These are phyloP conservation scores for Puccinia coronata DNA, from an alignment of 1,284 basidiomycete species.

Conservation along the genomic window DNA sequence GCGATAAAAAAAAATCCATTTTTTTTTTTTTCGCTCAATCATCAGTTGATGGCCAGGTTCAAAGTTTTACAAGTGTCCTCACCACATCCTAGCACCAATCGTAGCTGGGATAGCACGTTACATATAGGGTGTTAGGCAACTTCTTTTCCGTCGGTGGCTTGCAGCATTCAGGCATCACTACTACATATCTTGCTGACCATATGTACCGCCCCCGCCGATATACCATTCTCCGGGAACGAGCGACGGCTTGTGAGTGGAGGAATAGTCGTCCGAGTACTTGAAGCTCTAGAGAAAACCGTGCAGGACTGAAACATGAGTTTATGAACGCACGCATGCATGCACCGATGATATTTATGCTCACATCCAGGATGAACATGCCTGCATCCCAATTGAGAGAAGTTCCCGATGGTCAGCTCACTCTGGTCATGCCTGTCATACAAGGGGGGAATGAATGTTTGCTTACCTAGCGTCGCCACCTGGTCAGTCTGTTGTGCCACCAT, in stretches of 20 bases:
- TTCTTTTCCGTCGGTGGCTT: background rate
- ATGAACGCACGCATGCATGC: no score
- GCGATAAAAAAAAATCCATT: background rate
- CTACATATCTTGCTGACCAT: conserved; percentile 27
- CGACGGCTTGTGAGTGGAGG: conserved; percentile 22
- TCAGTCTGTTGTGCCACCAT: no score
- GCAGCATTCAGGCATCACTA: no score
- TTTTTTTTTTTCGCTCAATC: background rate
- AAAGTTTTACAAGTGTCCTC: background rate
- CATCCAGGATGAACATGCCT: no score
- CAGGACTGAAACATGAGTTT: no score
- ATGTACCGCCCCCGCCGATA: conserved; percentile 46
- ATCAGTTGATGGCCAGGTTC: background rate
- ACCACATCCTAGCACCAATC: conserved; percentile 47
- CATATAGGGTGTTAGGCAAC: no score
- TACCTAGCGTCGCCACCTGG: no score
- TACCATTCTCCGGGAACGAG: conserved; percentile 39
- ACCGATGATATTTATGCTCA: no score
- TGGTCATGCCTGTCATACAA: no score
- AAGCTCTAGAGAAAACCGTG: conserved; percentile 25
- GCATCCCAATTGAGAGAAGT: no score
- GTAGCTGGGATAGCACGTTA: background rate
- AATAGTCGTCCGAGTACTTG: conserved; percentile 19
- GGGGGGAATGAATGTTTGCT: no score
- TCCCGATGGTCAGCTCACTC: no score